A percentile compares a stretch with the other conserved stretches of the same genome.
Conservation (phyloP, 192 early-diverging fungal genomes). For the Phlyctochytrium planicorne region DNA sequence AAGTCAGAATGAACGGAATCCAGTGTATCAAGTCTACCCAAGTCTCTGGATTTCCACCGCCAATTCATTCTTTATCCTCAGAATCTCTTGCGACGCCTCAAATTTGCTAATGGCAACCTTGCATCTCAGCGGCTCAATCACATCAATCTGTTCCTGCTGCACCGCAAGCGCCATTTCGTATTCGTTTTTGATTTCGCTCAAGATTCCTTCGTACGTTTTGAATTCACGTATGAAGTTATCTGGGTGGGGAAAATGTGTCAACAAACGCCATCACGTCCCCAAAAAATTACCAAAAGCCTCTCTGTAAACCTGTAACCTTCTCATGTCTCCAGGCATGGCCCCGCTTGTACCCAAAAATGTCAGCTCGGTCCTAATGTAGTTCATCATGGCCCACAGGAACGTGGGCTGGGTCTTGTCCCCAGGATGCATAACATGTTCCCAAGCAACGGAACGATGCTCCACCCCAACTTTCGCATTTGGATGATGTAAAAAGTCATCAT, state of each 20-base stretch:
- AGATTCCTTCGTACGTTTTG: conserved; percentile 51
- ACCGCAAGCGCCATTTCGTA: conserved; percentile 45
- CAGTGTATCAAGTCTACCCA: not conserved
- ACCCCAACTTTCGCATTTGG: no score
- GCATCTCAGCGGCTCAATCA: conserved; percentile 31
- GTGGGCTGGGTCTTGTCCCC: conserved; percentile 3
- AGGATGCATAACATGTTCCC: not conserved
- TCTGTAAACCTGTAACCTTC: conserved; percentile 45
- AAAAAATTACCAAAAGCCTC: conserved; percentile 42
- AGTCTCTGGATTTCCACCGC: conserved; percentile 2
- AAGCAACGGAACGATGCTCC: no score
- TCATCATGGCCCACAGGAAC: not conserved
- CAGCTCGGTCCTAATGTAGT: not conserved
- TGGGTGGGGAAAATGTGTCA: conserved; percentile 9
- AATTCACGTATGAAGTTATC: conserved; percentile 58
- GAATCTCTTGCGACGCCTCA: conserved; percentile 38
- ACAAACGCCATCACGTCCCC: not conserved
- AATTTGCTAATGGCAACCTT: conserved; percentile 38
- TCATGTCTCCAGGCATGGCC: conserved; percentile 23
- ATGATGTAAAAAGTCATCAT: no score
- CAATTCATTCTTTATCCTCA: conserved; percentile 19
- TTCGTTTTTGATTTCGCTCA: conserved; percentile 55
- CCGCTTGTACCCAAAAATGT: not conserved
- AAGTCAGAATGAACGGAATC: not conserved
- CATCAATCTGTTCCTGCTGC: conserved; percentile 27